A percentile compares a stretch with the other conserved stretches of the same genome.
Conservation (phyloP, 345 rosid genomes). For the Corchorus capsularis region DNA sequence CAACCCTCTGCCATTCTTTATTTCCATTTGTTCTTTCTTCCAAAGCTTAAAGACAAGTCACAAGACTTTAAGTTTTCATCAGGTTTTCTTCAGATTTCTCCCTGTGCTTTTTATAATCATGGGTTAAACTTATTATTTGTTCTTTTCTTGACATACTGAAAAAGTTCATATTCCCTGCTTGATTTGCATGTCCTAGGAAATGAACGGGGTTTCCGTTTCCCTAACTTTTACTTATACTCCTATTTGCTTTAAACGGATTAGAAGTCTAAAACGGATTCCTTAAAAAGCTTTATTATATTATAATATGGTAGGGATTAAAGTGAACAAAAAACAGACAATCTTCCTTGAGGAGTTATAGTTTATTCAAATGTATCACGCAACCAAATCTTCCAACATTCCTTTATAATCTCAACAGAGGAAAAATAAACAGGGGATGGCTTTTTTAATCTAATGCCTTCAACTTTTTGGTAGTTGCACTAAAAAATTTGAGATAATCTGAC, state of each 20-base stretch:
- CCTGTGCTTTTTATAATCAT: background rate
- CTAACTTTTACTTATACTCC: slow-evolving; percentile 10
- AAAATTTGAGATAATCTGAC: background rate
- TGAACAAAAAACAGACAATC: too few species aligned
- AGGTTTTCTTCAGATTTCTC: background rate
- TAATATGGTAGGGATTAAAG: too few species aligned
- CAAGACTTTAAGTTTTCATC: background rate
- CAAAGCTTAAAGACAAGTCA: slow-evolving; percentile 3
- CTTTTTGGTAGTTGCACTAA: background rate
- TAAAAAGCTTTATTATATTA: too few species aligned
- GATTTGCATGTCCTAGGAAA: background rate
- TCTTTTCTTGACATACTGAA: slow-evolving; percentile 4
- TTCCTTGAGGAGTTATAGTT: too few species aligned
- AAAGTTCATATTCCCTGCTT: slow-evolving; percentile 13
- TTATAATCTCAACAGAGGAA: background rate
- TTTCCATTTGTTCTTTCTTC: slow-evolving; percentile 4
- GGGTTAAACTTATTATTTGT: background rate
- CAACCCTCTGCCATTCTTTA: background rate
- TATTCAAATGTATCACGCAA: too few species aligned
- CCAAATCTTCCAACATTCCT: background rate
- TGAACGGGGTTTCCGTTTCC: slow-evolving; percentile 1
- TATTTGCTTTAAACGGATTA: background rate
- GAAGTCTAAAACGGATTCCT: too few species aligned
- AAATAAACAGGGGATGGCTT: background rate
- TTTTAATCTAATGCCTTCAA: background rate